A percentile compares a stretch with the other conserved stretches of the same genome.
These are phyloP conservation scores for Aspergillus sp. DNA, from an alignment of 2,329 filamentous ascomycete species.

Conservation along the genomic window DNA sequence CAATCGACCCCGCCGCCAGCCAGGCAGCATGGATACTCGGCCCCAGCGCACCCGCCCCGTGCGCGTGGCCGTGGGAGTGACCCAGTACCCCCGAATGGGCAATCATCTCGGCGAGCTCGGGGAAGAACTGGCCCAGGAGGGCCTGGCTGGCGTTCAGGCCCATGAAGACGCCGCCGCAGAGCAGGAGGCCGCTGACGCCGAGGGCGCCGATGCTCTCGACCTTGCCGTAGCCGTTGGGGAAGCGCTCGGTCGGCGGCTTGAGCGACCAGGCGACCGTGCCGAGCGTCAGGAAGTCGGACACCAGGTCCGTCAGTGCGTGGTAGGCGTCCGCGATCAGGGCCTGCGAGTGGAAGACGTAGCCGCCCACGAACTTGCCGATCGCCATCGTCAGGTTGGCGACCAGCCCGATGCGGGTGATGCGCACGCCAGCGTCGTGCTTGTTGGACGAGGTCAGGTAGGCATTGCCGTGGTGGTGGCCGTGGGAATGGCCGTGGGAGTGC, in stretches of 20 bases:
- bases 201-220: slow-evolving; percentile 92
- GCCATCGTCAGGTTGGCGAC: slow-evolving; percentile 92
- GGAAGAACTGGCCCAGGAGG: slow-evolving; percentile 63
- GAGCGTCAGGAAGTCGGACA: slow-evolving; percentile 88
- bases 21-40: slow-evolving; percentile 92
- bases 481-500: slow-evolving; percentile 57
- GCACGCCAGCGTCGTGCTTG: slow-evolving; percentile 84
- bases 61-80: slow-evolving; percentile 53
- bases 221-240: slow-evolving; percentile 90
- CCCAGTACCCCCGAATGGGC: slow-evolving; percentile 32
- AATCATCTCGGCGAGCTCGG: slow-evolving; percentile 50
- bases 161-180: slow-evolving; percentile 87
- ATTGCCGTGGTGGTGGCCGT: slow-evolving; percentile 75
- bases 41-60: slow-evolving; percentile 42
- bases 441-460: slow-evolving; percentile 70
- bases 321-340: slow-evolving; percentile 88
- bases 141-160: slow-evolving; percentile 64
- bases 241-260: slow-evolving; percentile 70
- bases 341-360: slow-evolving; percentile 91
- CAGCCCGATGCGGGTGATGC: slow-evolving; percentile 82
- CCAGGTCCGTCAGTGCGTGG: slow-evolving; percentile 89
- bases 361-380: slow-evolving; percentile 81
- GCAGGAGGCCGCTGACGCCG: slow-evolving; percentile 82
- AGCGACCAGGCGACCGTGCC: slow-evolving; percentile 91
- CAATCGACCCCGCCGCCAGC: slow-evolving; percentile 81